Conservation (phyloP, 129 eudicot species). For the Calendula officinalis region DNA sequence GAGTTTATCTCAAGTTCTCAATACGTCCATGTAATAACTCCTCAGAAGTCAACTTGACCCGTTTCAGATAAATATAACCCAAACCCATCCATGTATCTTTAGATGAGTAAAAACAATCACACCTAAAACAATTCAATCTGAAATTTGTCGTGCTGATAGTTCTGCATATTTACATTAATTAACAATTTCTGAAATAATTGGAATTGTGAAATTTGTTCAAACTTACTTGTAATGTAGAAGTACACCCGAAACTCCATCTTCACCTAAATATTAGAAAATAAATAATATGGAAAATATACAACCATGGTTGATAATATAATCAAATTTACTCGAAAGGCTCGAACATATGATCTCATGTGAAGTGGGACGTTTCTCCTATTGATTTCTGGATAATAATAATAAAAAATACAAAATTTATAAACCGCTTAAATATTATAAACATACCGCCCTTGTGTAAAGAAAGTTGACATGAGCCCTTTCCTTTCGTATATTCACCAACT, state of each 20-base stretch:
- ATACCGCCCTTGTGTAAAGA: conserved; percentile 94
- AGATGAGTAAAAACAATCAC: too few relatives aligned
- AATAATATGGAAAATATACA: background rate
- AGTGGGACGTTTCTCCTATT: conserved; percentile 87
- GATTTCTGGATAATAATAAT: conserved; percentile 57
- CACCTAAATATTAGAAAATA: conserved; percentile 27
- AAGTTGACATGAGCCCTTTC: conserved; percentile 98
- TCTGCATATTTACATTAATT: conserved; percentile 44
- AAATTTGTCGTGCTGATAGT: conserved; percentile 16
- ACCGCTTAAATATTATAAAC: conserved; percentile 14
- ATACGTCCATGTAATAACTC: too few relatives aligned
- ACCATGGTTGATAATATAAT: background rate
- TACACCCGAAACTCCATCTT: conserved; percentile 94
- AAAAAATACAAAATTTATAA: background rate
- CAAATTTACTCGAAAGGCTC: conserved; percentile 79
- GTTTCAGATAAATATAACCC: too few relatives aligned
- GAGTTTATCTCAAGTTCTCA: too few relatives aligned
- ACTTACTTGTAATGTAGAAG: conserved; percentile 98
- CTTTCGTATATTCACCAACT: conserved; percentile 92
- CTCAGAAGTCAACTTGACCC: too few relatives aligned
- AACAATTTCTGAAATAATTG: background rate
- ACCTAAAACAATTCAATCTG: too few relatives aligned
- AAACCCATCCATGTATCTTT: too few relatives aligned
- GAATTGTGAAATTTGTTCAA: background rate
- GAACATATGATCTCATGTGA: conserved; percentile 86